Base-by-base conservation (phyloP, 352 stramenopile genomes). In the Globisporangium paroecandrum region DNA sequence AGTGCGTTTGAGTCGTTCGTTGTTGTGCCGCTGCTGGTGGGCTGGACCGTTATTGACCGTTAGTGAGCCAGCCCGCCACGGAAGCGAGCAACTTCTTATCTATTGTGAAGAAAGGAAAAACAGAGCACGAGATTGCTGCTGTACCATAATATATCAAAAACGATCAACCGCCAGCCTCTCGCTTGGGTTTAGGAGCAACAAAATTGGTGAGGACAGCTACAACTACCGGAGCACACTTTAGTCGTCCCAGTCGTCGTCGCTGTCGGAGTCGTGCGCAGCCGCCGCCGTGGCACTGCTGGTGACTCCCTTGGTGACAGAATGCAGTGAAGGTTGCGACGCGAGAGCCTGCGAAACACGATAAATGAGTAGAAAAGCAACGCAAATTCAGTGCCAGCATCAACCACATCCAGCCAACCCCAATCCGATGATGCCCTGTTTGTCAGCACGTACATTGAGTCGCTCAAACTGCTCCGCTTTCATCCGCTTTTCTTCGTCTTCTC, bases 171-270 rank as follows among this genome's bases (percentile, higher is more conserved):
- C 29, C 55, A 29, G 64, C 62, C 63, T 34, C 68, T 49, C 43
- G 65, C 43, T 66, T n/a, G 43, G 43, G 43, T 51, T 51, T 10
- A 13, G 32, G 32, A 20, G n/a, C 38, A 22, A 51, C 43, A 51
- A 51, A 10, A 51, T 51, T 24, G 43, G 32, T 38, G 18, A 51
- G 43, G 18, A 51, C 43, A 51, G 9, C 43, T 9, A 22, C 15
- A 51, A 24, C 43, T 9, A 22, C 5, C 15, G 41, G 15, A 22
- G n/a, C 43, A 20, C 5, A 5, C 43, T 53, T 87, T 68, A 95
- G 66, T 95, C 85, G 62, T 94, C 87, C 87, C 87, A 95, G 61
- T 93, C 87, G 41, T 93, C 83, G 54, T 93, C 87, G 62, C 84
- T 91, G 59, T 93, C 79, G n/a, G 60, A 49, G n/a, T 75, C 74